phyloP scores from a whole-genome alignment of 2,329 filamentous ascomycete genomes.

The Penicillium sp. region DNA sequence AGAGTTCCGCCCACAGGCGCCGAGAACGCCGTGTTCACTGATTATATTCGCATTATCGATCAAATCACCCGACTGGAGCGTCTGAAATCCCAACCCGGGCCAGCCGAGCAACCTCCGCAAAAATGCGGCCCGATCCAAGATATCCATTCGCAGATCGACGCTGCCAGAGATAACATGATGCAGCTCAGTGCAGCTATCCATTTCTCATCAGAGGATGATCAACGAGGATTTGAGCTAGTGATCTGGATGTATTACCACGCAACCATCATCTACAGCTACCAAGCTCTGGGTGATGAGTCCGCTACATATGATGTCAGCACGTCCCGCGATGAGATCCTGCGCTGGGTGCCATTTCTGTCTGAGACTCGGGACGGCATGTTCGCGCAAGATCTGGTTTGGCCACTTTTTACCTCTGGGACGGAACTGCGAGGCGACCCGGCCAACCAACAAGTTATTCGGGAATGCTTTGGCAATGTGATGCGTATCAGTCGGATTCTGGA shows the following conservation, averaged over 20 bases:
- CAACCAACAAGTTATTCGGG: slow-evolving; percentile 2
- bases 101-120: not conserved
- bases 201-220: slow-evolving; percentile 9
- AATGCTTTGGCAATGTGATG: slow-evolving; percentile 8
- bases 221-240: slow-evolving; percentile 11
- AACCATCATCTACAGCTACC: slow-evolving; percentile 21
- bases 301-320: not conserved
- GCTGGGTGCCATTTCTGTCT: slow-evolving; percentile 6
- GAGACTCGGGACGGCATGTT: slow-evolving; percentile 15
- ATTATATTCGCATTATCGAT: slow-evolving; percentile 22
- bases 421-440: slow-evolving; percentile 16
- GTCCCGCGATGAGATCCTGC: slow-evolving; percentile 14
- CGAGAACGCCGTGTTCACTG: slow-evolving; percentile 18
- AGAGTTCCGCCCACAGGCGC: slow-evolving; percentile 6
- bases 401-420: slow-evolving; percentile 29
- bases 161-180: slow-evolving; percentile 3
- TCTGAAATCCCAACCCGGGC: not conserved
- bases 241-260: slow-evolving; percentile 20
- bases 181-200: not conserved
- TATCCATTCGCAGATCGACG: slow-evolving; percentile 5
- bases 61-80: slow-evolving; percentile 22
- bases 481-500: slow-evolving; percentile 13
- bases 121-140: not conserved
- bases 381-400: slow-evolving; percentile 31
- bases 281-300: slow-evolving; percentile 11